These are phyloP conservation scores for Vitis cinerea DNA, from an alignment of 164 flowering plant species.

Conservation along the genomic window DNA sequence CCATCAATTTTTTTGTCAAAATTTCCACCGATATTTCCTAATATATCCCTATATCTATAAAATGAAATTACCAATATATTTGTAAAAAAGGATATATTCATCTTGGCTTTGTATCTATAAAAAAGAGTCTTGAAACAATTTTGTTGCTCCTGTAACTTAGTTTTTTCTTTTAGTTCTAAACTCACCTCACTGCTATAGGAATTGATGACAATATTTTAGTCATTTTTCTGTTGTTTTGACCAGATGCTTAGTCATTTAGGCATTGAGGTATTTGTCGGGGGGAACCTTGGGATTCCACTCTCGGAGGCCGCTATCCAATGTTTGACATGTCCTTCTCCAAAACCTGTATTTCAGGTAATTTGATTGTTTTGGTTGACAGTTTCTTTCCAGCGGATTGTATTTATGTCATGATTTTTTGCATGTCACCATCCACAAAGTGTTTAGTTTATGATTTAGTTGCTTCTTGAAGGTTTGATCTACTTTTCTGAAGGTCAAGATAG, in stretches of 20 bases:
- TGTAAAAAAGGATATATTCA: too few relatives aligned
- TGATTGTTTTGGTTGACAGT: not conserved
- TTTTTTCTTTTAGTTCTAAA: not conserved
- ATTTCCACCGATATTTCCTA: too few relatives aligned
- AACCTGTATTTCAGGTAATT: conserved; percentile 29
- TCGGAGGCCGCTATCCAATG: conserved; percentile 41
- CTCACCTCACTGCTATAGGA: not conserved
- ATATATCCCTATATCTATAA: too few relatives aligned
- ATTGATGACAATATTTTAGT: not conserved
- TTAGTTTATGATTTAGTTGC: too few relatives aligned
- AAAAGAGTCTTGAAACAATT: too few relatives aligned
- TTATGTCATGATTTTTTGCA: not conserved
- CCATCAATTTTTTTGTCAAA: too few relatives aligned
- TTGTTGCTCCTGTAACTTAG: too few relatives aligned
- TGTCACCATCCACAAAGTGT: too few relatives aligned
- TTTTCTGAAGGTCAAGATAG: not conserved
- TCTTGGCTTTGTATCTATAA: too few relatives aligned
- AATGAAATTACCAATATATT: too few relatives aligned
- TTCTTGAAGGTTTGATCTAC: too few relatives aligned
- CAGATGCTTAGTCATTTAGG: conserved; percentile 39
- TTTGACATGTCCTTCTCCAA: conserved; percentile 12
- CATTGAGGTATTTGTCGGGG: conserved; percentile 39
- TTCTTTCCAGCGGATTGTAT: not conserved
- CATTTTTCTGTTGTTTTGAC: conserved; percentile 3
- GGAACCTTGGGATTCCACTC: conserved; percentile 49